Evolutionary conservation across 139 green algal genomes (phyloP).

Genomic region (Pedinophyceae sp.): DNA sequence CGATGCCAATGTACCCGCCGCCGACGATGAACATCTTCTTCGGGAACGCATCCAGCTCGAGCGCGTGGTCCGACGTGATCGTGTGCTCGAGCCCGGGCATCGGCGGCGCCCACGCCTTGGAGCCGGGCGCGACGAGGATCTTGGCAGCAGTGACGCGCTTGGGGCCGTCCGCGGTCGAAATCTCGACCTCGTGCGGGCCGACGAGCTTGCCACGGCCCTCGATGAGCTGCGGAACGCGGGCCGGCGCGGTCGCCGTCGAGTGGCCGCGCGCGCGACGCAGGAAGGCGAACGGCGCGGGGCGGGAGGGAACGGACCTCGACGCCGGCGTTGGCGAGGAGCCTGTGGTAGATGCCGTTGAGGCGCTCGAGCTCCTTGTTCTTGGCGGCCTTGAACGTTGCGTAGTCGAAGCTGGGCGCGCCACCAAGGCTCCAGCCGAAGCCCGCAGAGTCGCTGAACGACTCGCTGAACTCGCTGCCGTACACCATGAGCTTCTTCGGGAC

Average conservation of each 20-base stretch:
- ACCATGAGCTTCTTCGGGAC: constrained; percentile 99
- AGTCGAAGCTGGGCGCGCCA: constrained; percentile 22
- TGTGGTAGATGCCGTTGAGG: constrained; percentile 80
- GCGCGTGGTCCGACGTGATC: constrained; percentile 85
- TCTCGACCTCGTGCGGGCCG: constrained; percentile 75
- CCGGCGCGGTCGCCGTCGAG: too few species aligned
- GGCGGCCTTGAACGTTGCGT: constrained; percentile 36
- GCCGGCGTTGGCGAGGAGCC: constrained; percentile 53
- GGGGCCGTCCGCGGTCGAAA: constrained; percentile 16
- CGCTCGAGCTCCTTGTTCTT: constrained; percentile 84
- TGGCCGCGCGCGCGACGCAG: too few species aligned
- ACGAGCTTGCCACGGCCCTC: constrained; percentile 70
- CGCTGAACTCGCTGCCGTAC: constrained; percentile 67
- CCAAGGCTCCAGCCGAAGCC: constrained; percentile 65
- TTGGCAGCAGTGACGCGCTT: constrained; percentile 38
- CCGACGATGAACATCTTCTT: constrained; percentile 70
- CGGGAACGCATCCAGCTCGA: constrained; percentile 57
- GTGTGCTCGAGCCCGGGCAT: constrained; percentile 77
- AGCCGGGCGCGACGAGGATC: constrained; percentile 86
- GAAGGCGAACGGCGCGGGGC: too few species aligned
- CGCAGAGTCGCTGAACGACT: constrained; percentile 58
- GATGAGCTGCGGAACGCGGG: constrained; percentile 36
- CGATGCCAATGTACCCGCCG: constrained; percentile 89
- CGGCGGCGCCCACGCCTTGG: constrained; percentile 38
- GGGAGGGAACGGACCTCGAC: too few species aligned